Evolutionary conservation across 495 filamentous ascomycete genomes (phyloP), one percentile per base, ranked within the genome.

Genomic region (Aspergillus ostianus): DNA sequence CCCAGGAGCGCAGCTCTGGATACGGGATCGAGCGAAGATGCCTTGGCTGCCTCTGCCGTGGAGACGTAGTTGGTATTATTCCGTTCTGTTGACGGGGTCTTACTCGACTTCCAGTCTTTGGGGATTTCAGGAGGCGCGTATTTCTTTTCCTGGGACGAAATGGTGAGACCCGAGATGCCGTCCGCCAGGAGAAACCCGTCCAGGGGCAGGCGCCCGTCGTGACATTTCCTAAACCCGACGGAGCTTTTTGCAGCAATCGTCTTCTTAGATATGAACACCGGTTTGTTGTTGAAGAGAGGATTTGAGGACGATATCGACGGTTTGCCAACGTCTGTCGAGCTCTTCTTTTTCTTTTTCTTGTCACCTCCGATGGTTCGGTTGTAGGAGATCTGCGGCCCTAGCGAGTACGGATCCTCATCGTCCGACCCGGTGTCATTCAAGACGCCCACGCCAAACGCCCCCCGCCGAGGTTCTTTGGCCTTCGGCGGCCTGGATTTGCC

Each of bases 361-460:
- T 93, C 89, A 4, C 88, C 88, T 27, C 90, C 93, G 67, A 98
- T 87, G 4, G 86, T 82, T 51, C 85, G 81, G 64, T 91, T 96
- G 70, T 96, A 97, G n/a, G 88, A 90, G 68, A 96, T 93, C 66
- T 86, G 86, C 8, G 94, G 94, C 0, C 94, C 93, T 20, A 98
- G 84, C 49, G 90, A 90, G 73, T 97, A 98, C 0, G 90, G 90
- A 66, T 98, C 95, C 67, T 97, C 94, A 56, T 98, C 93, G 65
- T 98, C 94, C n/a, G 94, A 97, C 4, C 92, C 93, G 18, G 87
- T 96, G 60, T 98, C 94, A 66, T 98, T 98, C 53, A 98, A 72
- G 20, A 97, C 77, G 3, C 94, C 94, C 15, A 95, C 88, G 0
- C 94, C 94, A 51, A 98, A 91, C 0, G 87, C 90, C 51, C 87